Base-by-base conservation (phyloP, 129 eudicot genomes). In the Lactuca sativa region DNA sequence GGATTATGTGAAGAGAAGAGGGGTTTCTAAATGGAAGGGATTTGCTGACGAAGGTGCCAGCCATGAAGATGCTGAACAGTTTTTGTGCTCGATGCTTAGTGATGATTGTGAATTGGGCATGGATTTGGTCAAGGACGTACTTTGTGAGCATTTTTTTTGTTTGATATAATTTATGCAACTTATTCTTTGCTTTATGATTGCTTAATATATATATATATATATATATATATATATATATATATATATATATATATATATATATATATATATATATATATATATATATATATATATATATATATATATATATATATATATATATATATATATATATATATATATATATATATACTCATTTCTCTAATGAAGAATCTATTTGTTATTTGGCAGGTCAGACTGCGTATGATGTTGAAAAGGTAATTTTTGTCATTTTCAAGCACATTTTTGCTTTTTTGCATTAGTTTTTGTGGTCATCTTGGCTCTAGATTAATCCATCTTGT, bases 81-180 rank as follows among this genome's bases (percentile, higher is more conserved):
- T 92, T 64, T 76, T 92, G 86, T 86, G 83, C 56, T 89, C 96
- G 8, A 85, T 90, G 99, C 90, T 95, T 59, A 87, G 97, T 21
- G 87, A 84, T 30, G 95, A 86, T 9, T 85, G 82, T 60, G 97
- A 95, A 34, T 57, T 95, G n/a, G 78, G 86, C 77, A 69, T 90
- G 86, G 93, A 69, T 74, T 90, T 95, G 77, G 96, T 95, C 65
- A 85, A 81, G 58, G 99, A 95, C 66, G 97, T 95, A 59, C 82
- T 95, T 17, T 78, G 99, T 95, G 79, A 90, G 90, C 82, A 66
- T 12, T 61, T 30, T 16, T 37, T 8, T 38, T 53, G 4, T 43
- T 43, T 47, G 10, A 1, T 16, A 61, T 31, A 61, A 33, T 37
- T 4, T 38, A 62, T 62, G 3, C 40, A 61, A 36, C 48, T 51